These are phyloP conservation scores for Aspergillus quadrilineatus DNA, from an alignment of 2,329 filamentous ascomycete genomes.

Conservation along the genomic window DNA sequence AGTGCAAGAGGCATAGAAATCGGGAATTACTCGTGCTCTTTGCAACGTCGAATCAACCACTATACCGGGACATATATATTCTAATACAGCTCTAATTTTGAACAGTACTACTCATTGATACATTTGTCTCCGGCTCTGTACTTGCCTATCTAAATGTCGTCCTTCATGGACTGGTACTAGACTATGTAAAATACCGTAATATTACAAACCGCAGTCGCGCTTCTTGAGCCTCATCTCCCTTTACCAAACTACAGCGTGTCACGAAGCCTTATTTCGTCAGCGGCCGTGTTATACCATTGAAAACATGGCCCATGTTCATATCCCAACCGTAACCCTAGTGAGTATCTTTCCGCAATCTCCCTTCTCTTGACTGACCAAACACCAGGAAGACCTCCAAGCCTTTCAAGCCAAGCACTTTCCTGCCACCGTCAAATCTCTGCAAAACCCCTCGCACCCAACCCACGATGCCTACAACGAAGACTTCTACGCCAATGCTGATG, in stretches of 20 bases:
- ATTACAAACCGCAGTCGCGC: background rate
- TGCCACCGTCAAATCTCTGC: conserved; percentile 10
- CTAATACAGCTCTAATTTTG: no score
- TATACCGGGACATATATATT: no score
- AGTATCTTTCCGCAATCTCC: conserved; percentile 5
- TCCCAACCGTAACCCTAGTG: conserved; percentile 40
- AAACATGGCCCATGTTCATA: conserved; percentile 22
- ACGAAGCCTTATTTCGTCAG: background rate
- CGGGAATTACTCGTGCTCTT: no score
- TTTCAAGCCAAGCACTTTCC: conserved; percentile 64
- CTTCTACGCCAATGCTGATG: background rate
- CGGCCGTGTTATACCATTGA: background rate
- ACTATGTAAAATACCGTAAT: background rate
- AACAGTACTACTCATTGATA: no score
- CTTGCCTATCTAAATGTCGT: no score
- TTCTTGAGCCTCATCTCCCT: background rate
- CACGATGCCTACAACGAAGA: background rate
- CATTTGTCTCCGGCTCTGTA: no score
- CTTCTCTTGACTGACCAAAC: no score
- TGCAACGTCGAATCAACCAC: no score
- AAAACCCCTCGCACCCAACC: background rate
- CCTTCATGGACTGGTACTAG: no score
- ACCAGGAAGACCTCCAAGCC: conserved; percentile 58
- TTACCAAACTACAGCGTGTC: background rate
- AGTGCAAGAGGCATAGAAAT: no score